These are phyloP conservation scores for Pseudocercospora crystallina DNA, from an alignment of 2,329 filamentous ascomycete genomes.

Conservation along the genomic window DNA sequence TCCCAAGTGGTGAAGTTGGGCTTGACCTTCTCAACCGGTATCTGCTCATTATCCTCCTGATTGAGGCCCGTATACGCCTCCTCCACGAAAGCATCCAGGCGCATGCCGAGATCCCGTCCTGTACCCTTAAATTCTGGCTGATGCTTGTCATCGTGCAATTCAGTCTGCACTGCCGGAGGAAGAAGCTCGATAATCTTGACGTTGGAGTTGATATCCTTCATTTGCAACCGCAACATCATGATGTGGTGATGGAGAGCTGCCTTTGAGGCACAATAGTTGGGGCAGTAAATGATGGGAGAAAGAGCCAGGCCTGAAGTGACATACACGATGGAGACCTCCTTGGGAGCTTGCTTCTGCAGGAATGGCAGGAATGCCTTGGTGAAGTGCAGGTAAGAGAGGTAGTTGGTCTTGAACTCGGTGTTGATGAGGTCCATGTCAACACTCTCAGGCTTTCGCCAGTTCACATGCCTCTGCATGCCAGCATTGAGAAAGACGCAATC, in stretches of 20 bases:
- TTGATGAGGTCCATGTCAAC: slow-evolving; percentile 40
- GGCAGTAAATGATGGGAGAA: slow-evolving; percentile 48
- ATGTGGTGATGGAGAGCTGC: slow-evolving; percentile 57
- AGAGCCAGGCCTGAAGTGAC: slow-evolving; percentile 54
- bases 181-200: slow-evolving; percentile 58
- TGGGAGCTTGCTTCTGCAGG: slow-evolving; percentile 45
- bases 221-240: slow-evolving; percentile 52
- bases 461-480: slow-evolving; percentile 52
- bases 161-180: slow-evolving; percentile 58
- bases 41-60: slow-evolving; percentile 51
- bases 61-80: slow-evolving; percentile 49
- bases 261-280: slow-evolving; percentile 58
- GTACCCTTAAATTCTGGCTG: slow-evolving; percentile 50
- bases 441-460: slow-evolving; percentile 53
- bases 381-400: slow-evolving; percentile 50
- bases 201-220: slow-evolving; percentile 46
- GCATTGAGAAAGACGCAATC: slow-evolving; percentile 56
- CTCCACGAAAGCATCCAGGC: slow-evolving; percentile 52
- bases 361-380: slow-evolving; percentile 53
- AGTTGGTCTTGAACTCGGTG: slow-evolving; percentile 44
- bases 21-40: slow-evolving; percentile 51
- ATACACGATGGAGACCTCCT: slow-evolving; percentile 45
- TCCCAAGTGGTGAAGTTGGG: slow-evolving; percentile 46
- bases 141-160: slow-evolving; percentile 56
- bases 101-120: slow-evolving; percentile 54